Base-by-base conservation (phyloP, 768 basidiomycete genomes). In the Kwoniella heveanensis region DNA sequence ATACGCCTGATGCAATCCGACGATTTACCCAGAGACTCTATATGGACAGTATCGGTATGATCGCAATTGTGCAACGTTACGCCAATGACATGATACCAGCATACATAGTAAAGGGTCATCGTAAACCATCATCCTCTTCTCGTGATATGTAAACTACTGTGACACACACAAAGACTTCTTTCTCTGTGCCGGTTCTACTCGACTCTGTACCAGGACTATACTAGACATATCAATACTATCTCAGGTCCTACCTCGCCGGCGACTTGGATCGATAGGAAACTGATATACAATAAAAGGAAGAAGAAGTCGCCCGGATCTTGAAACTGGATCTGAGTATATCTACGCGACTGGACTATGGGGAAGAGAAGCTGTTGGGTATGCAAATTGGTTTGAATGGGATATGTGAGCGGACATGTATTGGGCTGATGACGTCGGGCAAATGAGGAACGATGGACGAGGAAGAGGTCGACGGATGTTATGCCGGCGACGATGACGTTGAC, bases 41-140 rank as follows among this genome's bases (percentile, higher is more conserved):
- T n/a, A n/a, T n/a, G n/a, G n/a, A n/a, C n/a, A n/a, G n/a, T n/a
- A n/a, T n/a, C n/a, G n/a, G n/a, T n/a, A n/a, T n/a, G n/a, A n/a
- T n/a, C n/a, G n/a, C n/a, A n/a, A n/a, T n/a, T n/a, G n/a, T n/a
- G n/a, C n/a, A n/a, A n/a, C n/a, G n/a, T n/a, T n/a, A n/a, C n/a
- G n/a, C n/a, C 8, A 9, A 44, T 7, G 39, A 55, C 54, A 55
- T 37, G 27, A 15, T 55, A 55, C 54, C 54, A 55, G 39, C 32
- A 55, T 55, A 55, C 54, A 55, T 55, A 29, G n/a, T 12, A 5
- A 39, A 44, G 19, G 19, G 39, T 44, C 39, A n/a, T n/a, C n/a
- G n/a, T n/a, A n/a, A n/a, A n/a, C n/a, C n/a, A 44, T 37, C 26
- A 54, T 54, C 52, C 52, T 26, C 26, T 54, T 44, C 39, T 44